Evolutionary conservation across 495 filamentous ascomycete genomes (phyloP), one percentile per base, ranked within the genome.

Genomic region (Hyaloscypha hepaticicola): DNA sequence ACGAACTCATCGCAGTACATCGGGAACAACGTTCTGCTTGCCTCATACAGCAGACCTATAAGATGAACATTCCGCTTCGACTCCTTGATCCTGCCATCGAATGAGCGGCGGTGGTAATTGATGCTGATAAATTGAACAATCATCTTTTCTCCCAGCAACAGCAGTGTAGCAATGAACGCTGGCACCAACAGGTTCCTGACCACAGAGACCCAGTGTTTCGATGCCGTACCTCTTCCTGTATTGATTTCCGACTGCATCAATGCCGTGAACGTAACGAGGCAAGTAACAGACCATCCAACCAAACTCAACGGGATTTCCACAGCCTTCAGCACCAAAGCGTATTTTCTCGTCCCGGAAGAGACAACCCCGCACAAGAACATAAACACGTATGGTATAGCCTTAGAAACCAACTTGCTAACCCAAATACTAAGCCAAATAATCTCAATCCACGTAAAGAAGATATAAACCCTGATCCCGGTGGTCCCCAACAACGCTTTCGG

Each of bases 61-160:
- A 97, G 84, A 66, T 83, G 80, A 51, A 97, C 81, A 61, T 92
- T 89, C 63, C 83, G 89, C 77, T 99, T 98, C 34, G 91, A 95
- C 50, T 90, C 85, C 67, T 91, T 89, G 79, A 99, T 97, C 65
- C 90, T 87, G 29, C 83, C 78, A 65, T 92, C 87, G 75, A 98
- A 98, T 65, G 96, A 95, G 69, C 93, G 90, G 64, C 92, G 90
- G 75, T 99, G 94, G 74, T 99, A 99, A 63, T 88, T 88, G 72
- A 99, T 91, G 52, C 90, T 94, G 73, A 98, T 96, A 38, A 97
- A 80, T 77, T 96, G 95, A 34, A 98, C 88, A 26, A 96, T 76
- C 34, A 90, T 74, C 72, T 96, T 96, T 74, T 97, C 92, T 6
- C 74, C 86, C 24, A 97, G 80, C 58, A 88, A 89, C 53, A 98